These are phyloP conservation scores for Plectosphaerella sp. DNA, from an alignment of 2,329 filamentous ascomycete genomes.

Conservation along the genomic window DNA sequence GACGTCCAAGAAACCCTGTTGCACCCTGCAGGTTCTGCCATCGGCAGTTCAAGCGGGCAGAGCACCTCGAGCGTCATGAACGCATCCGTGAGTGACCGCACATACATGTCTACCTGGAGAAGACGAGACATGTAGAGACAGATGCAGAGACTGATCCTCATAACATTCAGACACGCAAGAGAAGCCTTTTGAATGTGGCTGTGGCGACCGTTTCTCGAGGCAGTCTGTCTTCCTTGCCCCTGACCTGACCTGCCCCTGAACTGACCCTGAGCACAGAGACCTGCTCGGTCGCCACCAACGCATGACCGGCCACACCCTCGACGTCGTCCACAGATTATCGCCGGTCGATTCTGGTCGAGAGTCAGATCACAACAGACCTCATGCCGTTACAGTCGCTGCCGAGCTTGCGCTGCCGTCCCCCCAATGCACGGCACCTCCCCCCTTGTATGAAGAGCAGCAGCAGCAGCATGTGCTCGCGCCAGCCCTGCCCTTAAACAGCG, in stretches of 20 bases:
- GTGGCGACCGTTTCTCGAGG: conserved; percentile 22
- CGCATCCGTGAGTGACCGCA: too few relatives aligned
- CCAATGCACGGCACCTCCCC: not conserved
- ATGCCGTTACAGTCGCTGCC: not conserved
- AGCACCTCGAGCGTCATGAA: conserved; percentile 26
- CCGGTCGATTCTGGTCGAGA: too few relatives aligned
- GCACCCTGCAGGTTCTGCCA: conserved; percentile 23
- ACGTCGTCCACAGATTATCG: not conserved
- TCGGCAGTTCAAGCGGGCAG: conserved; percentile 23
- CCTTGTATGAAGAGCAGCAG: not conserved
- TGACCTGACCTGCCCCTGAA: not conserved
- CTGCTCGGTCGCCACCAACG: not conserved
- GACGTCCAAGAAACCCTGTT: not conserved
- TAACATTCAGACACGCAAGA: conserved; percentile 23
- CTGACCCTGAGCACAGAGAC: not conserved
- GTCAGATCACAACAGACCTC: not conserved
- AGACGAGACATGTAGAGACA: not conserved
- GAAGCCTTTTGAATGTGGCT: conserved; percentile 23
- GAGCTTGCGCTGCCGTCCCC: not conserved
- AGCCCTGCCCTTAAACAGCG: too few relatives aligned
- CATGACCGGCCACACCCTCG: not conserved
- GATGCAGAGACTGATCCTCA: not conserved
- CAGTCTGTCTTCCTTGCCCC: conserved; percentile 15
- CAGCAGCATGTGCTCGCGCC: not conserved
- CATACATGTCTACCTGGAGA: not conserved